phyloP scores from a whole-genome alignment of 2,329 filamentous ascomycete species.

The Hypoxylon sp. region DNA sequence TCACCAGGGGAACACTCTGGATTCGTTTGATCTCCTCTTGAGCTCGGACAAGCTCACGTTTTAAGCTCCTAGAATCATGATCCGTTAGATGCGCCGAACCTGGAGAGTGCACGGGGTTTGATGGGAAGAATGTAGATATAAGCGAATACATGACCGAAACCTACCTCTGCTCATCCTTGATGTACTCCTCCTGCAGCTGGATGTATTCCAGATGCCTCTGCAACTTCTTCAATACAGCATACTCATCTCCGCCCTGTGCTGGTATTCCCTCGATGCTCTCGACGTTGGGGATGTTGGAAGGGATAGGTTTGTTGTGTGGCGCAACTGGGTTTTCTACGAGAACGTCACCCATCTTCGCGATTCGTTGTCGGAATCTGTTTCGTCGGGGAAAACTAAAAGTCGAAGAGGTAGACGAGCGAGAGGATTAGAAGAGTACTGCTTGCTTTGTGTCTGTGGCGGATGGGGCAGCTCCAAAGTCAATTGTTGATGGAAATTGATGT shows the following conservation, averaged over 20 bases:
- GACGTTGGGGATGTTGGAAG: constrained; percentile 87
- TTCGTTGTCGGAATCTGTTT: constrained; percentile 10
- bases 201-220: constrained; percentile 98
- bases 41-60: constrained; percentile 94
- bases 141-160: background rate
- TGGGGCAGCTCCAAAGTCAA: background rate
- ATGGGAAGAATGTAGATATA: background rate
- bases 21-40: constrained; percentile 99
- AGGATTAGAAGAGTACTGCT: background rate
- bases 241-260: constrained; percentile 88
- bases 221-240: constrained; percentile 94
- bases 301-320: constrained; percentile 83
- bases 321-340: constrained; percentile 84
- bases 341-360: constrained; percentile 81
- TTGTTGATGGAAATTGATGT: constrained; percentile 7
- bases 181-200: constrained; percentile 98
- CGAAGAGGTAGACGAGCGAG: background rate
- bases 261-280: constrained; percentile 88
- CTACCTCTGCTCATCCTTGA: constrained; percentile 98
- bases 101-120: constrained; percentile 21
- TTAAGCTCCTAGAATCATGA: constrained; percentile 76
- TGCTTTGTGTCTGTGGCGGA: background rate
- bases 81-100: constrained; percentile 35
- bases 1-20: constrained; percentile 96
- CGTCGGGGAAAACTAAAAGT: constrained; percentile 1